Conservation (phyloP, 164 flowering plant genomes). For the Dillenia turbinata region DNA sequence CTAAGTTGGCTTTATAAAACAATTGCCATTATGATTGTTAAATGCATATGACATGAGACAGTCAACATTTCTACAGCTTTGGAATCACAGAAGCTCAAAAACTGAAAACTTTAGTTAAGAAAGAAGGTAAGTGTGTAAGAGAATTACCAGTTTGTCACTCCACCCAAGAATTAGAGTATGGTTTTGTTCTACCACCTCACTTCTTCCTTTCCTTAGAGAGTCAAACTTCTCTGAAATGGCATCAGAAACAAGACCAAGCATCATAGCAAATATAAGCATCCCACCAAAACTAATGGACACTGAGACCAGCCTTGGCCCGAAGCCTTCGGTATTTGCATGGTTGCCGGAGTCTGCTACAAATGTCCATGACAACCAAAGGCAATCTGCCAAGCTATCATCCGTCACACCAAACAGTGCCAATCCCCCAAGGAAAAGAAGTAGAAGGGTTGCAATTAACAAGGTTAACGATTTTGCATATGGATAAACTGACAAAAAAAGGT, state of each 20-base stretch:
- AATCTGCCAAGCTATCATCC: conserved; percentile 61
- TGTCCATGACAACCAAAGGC: conserved; percentile 84
- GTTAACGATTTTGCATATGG: conserved; percentile 72
- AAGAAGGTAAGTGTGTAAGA: neutral
- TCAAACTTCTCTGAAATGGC: conserved; percentile 84
- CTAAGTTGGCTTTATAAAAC: too few species aligned
- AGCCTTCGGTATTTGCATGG: conserved; percentile 64
- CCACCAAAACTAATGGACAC: conserved; percentile 83
- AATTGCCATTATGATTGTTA: too few species aligned
- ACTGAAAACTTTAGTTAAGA: too few species aligned
- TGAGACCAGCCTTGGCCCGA: conserved; percentile 68
- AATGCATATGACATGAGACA: too few species aligned
- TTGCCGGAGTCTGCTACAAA: conserved; percentile 71
- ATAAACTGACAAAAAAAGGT: conserved; percentile 51
- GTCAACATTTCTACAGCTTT: too few species aligned
- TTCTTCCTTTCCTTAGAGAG: conserved; percentile 77
- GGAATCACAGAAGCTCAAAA: too few species aligned
- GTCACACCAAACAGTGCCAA: conserved; percentile 79
- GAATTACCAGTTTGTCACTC: conserved; percentile 68
- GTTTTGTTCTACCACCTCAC: conserved; percentile 74
- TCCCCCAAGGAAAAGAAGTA: conserved; percentile 70
- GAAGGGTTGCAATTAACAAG: conserved; percentile 62
- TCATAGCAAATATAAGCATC: conserved; percentile 91
- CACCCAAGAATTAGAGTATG: conserved; percentile 80
- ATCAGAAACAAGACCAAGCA: conserved; percentile 92